Evolutionary conservation across 2,329 filamentous ascomycete species (phyloP).

Genomic region (Phyllosticta paracitricarpa): DNA sequence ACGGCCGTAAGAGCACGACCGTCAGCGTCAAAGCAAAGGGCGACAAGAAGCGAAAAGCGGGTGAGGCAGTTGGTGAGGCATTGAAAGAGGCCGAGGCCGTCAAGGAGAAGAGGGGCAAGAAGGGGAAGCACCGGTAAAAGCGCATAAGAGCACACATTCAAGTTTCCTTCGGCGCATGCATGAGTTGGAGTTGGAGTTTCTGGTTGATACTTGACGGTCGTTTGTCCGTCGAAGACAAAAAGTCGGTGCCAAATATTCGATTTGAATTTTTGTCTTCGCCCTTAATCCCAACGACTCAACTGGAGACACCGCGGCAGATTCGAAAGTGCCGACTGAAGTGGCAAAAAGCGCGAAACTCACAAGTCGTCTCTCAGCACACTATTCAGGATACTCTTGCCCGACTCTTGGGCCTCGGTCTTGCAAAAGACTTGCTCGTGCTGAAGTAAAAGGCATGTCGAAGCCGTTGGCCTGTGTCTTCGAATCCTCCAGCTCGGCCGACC

Average conservation of each 20-base stretch:
- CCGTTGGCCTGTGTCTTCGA: background rate
- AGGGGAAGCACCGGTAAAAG: slow-evolving; percentile 3
- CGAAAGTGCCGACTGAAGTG: background rate
- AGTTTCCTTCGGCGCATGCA: slow-evolving; percentile 23
- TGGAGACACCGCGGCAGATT: background rate
- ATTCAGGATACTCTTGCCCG: background rate
- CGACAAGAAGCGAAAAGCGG: slow-evolving; percentile 60
- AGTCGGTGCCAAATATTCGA: background rate
- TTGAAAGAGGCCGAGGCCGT: slow-evolving; percentile 25
- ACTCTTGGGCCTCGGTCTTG: background rate
- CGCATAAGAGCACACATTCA: background rate
- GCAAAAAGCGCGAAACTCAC: background rate
- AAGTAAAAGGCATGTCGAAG: background rate
- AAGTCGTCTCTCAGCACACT: background rate
- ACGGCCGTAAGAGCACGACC: slow-evolving; percentile 48
- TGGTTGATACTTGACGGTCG: background rate
- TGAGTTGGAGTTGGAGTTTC: slow-evolving; percentile 14
- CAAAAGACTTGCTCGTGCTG: background rate
- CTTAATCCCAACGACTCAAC: background rate
- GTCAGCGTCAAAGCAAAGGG: slow-evolving; percentile 69
- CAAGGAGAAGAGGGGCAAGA: slow-evolving; percentile 25
- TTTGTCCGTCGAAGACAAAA: background rate
- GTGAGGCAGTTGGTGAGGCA: slow-evolving; percentile 42
- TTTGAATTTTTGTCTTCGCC: background rate
- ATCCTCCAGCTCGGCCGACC: background rate